phyloP scores from a whole-genome alignment of 495 filamentous ascomycete species.

The Daldinia bambusicola region DNA sequence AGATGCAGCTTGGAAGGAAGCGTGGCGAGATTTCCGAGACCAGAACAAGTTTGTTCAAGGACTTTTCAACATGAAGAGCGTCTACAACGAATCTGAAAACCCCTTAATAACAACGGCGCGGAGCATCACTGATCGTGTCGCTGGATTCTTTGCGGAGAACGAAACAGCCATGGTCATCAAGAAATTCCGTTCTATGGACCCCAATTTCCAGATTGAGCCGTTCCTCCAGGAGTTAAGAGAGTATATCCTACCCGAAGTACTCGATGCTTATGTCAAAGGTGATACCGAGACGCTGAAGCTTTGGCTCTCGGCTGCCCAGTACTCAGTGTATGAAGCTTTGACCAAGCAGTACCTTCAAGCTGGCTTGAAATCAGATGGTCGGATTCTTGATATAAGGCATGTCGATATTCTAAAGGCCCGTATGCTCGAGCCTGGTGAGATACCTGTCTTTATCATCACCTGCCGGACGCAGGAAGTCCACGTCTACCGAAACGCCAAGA shows the following conservation, averaged over 20 bases:
- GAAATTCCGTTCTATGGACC: constrained; percentile 97
- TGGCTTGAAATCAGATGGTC: constrained; percentile 91
- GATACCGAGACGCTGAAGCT: constrained; percentile 89
- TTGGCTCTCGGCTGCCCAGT: constrained; percentile 96
- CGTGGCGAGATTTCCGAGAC: constrained; percentile 92
- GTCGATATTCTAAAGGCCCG: constrained; percentile 90
- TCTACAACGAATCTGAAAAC: constrained; percentile 96
- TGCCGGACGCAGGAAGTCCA: constrained; percentile 98
- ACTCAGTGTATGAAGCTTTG: constrained; percentile 90
- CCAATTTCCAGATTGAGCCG: constrained; percentile 90
- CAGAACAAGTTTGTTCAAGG: constrained; percentile 87
- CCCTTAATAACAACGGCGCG: constrained; percentile 92
- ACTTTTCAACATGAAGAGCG: constrained; percentile 81
- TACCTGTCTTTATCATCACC: constrained; percentile 96
- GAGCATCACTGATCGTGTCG: constrained; percentile 90
- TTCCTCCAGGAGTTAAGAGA: constrained; percentile 95
- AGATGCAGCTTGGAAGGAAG: constrained; percentile 94
- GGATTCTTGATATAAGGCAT: constrained; percentile 91
- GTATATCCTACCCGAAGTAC: constrained; percentile 96
- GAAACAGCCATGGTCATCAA: constrained; percentile 97
- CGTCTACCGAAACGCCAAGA: constrained; percentile 92
- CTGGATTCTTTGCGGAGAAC: constrained; percentile 97
- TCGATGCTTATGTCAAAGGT: constrained; percentile 97
- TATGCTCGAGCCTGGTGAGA: constrained; percentile 95
- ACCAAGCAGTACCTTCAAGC: constrained; percentile 93